Evolutionary conservation across 495 filamentous ascomycete genomes (phyloP), one percentile per base, ranked within the genome.

Genomic region (Bacidia rubella): DNA sequence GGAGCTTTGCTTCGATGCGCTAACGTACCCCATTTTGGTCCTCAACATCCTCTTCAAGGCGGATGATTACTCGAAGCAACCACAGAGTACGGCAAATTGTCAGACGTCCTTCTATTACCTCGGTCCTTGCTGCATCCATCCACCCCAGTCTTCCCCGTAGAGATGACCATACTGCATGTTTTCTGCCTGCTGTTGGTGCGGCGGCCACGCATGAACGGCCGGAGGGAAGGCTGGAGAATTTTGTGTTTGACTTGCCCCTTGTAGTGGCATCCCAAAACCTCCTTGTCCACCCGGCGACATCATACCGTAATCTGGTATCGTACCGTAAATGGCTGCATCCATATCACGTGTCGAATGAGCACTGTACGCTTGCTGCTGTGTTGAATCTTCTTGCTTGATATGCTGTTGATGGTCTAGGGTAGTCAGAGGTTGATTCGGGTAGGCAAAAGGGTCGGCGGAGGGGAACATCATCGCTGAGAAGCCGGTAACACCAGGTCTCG

Each of bases 381-480:
- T 26, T 2, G 58, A 12, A 19, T 51, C 39, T 21, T 56, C 54
- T 47, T 49, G 50, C 39, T 56, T 59, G 23, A 50, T 54, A 11
- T 41, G 47, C 26, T 74, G 72, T 29, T 65, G 66, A 52, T 75
- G 70, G 55, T 83, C 79, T 42, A 82, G 67, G 1, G 73, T 80
- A 2, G 74, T 83, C 69, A 90, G 77, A 1, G 88, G 86, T 60
- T 89, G 87, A 59, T 82, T 86, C 2, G 89, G 85, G 64, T 95
- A 97, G 0, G 82, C 87, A 54, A 95, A 90, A 0, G 90, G 87
- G 62, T 97, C 89, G 22, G 79, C 75, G 0, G 89, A 87, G 1
- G 89, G 84, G 57, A 96, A 97, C 87, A 96, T 95, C 66, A 95
- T 83, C 11, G 83, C 78, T 64, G 82, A 83, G 17, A 95, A 73